Conservation (phyloP, 73 alveolate genomes). For the Uronychia setigera region DNA sequence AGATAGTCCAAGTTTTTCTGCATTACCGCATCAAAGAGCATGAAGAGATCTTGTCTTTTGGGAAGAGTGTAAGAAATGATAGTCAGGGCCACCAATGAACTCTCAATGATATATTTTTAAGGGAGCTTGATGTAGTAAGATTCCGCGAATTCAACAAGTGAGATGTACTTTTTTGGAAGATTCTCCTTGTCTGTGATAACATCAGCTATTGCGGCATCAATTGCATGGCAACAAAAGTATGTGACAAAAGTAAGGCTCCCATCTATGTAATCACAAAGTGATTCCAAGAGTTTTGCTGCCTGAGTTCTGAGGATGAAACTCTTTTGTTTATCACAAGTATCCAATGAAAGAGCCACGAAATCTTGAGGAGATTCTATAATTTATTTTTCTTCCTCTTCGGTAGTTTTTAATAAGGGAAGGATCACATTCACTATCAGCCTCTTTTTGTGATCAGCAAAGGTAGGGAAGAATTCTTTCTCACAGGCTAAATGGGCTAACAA, state of each 20-base stretch:
- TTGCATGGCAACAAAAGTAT: conserved; percentile 44
- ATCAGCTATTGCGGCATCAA: conserved; percentile 21
- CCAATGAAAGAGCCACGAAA: conserved; percentile 76
- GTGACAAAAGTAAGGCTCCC: conserved; percentile 68
- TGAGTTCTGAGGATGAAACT: conserved; percentile 56
- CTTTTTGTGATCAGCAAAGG: conserved; percentile 28
- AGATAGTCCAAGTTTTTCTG: conserved; percentile 23
- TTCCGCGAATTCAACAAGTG: conserved; percentile 13
- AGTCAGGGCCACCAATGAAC: conserved; percentile 39
- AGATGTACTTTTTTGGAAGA: conserved; percentile 7
- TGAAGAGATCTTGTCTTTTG: conserved; percentile 30
- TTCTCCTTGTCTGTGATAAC: conserved; percentile 7
- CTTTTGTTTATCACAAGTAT: conserved; percentile 76
- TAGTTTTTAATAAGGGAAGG: conserved; percentile 65
- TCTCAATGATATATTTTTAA: conserved; percentile 45
- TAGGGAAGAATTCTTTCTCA: conserved; percentile 57
- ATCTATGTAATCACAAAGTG: conserved; percentile 78
- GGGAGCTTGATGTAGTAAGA: conserved; percentile 14
- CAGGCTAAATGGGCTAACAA: conserved; percentile 20
- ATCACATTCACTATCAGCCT: conserved; percentile 64
- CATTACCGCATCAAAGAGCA: conserved; percentile 28
- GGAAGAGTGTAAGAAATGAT: conserved; percentile 54
- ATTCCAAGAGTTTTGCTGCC: conserved; percentile 78
- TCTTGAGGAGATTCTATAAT: conserved; percentile 72
- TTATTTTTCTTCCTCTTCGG: conserved; percentile 49